These are phyloP conservation scores for Xylaria acuta DNA, from an alignment of 495 filamentous ascomycete genomes.

Conservation along the genomic window DNA sequence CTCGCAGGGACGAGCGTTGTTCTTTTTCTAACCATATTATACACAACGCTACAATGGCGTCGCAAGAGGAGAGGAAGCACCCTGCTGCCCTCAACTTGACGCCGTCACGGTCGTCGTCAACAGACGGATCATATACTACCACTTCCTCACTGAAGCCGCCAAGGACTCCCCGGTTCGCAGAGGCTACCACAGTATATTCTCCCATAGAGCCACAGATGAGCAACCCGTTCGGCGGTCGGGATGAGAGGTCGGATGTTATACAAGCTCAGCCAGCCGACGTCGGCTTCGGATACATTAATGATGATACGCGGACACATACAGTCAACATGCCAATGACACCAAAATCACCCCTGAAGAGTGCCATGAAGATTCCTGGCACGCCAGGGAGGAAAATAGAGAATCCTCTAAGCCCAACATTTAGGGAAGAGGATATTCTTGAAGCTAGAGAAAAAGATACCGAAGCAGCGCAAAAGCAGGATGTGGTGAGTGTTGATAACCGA, in stretches of 20 bases:
- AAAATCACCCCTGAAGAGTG: conserved; percentile 80
- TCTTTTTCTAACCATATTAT: conserved; percentile 40
- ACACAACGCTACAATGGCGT: conserved; percentile 36
- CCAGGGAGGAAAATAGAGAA: conserved; percentile 67
- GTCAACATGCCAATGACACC: conserved; percentile 66
- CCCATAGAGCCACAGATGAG: conserved; percentile 67
- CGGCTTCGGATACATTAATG: conserved; percentile 87
- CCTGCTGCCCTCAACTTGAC: conserved; percentile 56
- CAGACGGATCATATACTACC: conserved; percentile 58
- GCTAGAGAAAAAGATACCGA: conserved; percentile 78
- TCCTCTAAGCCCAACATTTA: conserved; percentile 86
- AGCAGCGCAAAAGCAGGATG: conserved; percentile 80
- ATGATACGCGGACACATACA: conserved; percentile 58
- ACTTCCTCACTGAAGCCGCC: conserved; percentile 73
- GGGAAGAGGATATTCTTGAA: conserved; percentile 82
- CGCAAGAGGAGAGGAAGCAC: conserved; percentile 56
- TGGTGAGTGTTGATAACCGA: conserved; percentile 64
- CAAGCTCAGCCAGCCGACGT: conserved; percentile 79
- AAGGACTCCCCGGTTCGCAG: conserved; percentile 85
- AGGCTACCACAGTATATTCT: conserved; percentile 87
- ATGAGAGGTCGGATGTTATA: conserved; percentile 64
- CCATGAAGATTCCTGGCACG: conserved; percentile 82
- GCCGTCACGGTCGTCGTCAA: conserved; percentile 52
- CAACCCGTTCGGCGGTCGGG: conserved; percentile 68
- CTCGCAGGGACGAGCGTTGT: conserved; percentile 41